A percentile compares a stretch with the other conserved stretches of the same genome.
These are phyloP conservation scores for Escovopsis sp. DNA, from an alignment of 2,329 filamentous ascomycete species.

Conservation along the genomic window DNA sequence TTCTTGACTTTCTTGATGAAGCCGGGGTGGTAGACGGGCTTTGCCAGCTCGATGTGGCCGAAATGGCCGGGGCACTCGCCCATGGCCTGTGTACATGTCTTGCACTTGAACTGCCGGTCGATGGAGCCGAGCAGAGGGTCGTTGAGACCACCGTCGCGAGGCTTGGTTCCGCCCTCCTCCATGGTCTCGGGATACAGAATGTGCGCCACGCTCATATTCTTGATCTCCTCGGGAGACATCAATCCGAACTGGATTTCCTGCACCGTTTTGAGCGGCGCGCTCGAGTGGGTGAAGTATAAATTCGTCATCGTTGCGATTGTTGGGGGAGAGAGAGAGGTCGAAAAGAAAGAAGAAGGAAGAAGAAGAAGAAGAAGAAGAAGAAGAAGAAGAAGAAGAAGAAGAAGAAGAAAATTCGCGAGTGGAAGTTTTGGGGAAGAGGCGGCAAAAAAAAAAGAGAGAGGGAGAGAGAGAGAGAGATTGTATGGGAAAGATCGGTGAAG, in stretches of 20 bases:
- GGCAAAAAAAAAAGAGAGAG: too few species aligned
- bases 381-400: constrained; percentile 5
- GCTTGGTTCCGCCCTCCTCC: constrained; percentile 87
- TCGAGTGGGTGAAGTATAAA: constrained; percentile 78
- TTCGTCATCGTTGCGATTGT: constrained; percentile 62
- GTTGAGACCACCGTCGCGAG: constrained; percentile 82
- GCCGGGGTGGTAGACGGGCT: constrained; percentile 86
- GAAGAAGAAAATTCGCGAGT: constrained; percentile 8
- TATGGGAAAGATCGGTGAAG: not conserved
- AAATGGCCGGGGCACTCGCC: constrained; percentile 95
- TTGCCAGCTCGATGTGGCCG: constrained; percentile 93
- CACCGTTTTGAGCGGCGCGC: constrained; percentile 91
- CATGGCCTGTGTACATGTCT: constrained; percentile 91
- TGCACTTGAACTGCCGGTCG: constrained; percentile 89
- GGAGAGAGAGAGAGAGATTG: not conserved
- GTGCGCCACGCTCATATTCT: constrained; percentile 93
- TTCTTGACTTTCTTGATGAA: constrained; percentile 99
- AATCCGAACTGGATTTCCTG: constrained; percentile 99
- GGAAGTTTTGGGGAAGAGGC: too few species aligned
- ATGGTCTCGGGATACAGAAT: constrained; percentile 98
- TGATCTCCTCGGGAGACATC: constrained; percentile 95
- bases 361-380: constrained; percentile 1
- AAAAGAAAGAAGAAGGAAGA: constrained; percentile 7
- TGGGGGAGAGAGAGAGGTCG: constrained; percentile 1
- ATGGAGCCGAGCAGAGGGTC: constrained; percentile 94